A percentile compares a stretch with the other conserved stretches of the same genome.
Evolutionary conservation across 2,329 filamentous ascomycete species (phyloP).

Genomic region (Tympanopsis confertula): DNA sequence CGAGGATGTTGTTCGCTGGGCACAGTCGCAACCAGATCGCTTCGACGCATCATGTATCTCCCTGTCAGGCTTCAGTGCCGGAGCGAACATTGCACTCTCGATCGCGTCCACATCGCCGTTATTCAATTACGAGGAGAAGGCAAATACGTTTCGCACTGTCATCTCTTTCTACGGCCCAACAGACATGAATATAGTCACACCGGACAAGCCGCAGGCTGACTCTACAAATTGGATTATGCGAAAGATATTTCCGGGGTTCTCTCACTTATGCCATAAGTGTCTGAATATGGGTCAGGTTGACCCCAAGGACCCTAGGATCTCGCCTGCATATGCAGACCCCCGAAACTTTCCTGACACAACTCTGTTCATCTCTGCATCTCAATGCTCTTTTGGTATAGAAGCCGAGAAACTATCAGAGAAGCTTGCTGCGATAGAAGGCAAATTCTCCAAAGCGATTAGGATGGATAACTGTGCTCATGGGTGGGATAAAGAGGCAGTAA

Average conservation of each 20-base stretch:
- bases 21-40: constrained; percentile 12
- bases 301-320: neutral
- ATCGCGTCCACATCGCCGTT: constrained; percentile 15
- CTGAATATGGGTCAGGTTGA: neutral
- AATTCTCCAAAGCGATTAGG: constrained; percentile 16
- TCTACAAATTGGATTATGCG: no score
- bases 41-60: constrained; percentile 17
- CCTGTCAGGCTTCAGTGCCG: constrained; percentile 25
- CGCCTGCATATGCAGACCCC: neutral
- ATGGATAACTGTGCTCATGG: constrained; percentile 19
- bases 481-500: constrained; percentile 20
- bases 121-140: no score
- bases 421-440: neutral
- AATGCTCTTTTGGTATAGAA: neutral
- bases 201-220: no score
- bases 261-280: no score
- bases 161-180: no score
- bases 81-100: constrained; percentile 23
- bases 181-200: no score
- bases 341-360: neutral
- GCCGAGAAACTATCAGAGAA: neutral
- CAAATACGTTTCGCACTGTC: no score
- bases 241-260: neutral
- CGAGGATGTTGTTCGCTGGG: constrained; percentile 18
- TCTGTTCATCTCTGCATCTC: neutral